Conservation (phyloP, 441 rosid species). For the Gossypium lobatum region DNA sequence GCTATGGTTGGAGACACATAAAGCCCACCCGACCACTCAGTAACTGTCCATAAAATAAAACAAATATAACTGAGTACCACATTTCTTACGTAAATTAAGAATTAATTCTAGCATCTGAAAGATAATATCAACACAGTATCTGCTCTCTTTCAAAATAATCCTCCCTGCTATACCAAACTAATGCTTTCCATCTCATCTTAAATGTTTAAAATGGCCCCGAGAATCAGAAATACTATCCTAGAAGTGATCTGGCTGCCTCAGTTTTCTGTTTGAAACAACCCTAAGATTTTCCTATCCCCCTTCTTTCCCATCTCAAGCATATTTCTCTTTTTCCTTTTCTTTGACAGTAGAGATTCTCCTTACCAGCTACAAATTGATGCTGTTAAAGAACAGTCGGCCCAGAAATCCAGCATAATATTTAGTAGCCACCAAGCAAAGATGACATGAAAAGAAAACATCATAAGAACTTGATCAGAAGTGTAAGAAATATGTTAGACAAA, state of each 20-base stretch:
- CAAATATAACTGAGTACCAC: neutral
- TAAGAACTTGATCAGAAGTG: constrained; percentile 16
- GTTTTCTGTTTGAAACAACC: neutral
- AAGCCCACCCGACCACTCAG: constrained; percentile 97
- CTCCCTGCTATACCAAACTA: neutral
- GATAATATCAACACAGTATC: neutral
- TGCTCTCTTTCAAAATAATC: neutral
- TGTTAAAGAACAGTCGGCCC: constrained; percentile 35
- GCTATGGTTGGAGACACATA: constrained; percentile 89
- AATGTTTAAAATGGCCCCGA: neutral
- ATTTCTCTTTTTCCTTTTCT: neutral
- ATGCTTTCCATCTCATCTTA: neutral
- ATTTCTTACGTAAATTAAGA: neutral
- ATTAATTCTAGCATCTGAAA: neutral
- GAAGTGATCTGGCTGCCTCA: neutral
- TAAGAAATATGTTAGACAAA: neutral
- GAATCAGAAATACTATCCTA: neutral
- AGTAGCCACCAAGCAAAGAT: constrained; percentile 26
- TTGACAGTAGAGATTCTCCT: constrained; percentile 25
- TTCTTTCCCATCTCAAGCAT: neutral
- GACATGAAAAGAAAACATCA: constrained; percentile 25
- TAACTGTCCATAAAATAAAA: constrained; percentile 41
- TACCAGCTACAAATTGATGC: constrained; percentile 98
- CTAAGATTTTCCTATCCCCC: neutral
- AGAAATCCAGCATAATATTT: constrained; percentile 18